Evolutionary conservation across 352 stramenopile species (phyloP).

Genomic region (Thalassiosira tumida): DNA sequence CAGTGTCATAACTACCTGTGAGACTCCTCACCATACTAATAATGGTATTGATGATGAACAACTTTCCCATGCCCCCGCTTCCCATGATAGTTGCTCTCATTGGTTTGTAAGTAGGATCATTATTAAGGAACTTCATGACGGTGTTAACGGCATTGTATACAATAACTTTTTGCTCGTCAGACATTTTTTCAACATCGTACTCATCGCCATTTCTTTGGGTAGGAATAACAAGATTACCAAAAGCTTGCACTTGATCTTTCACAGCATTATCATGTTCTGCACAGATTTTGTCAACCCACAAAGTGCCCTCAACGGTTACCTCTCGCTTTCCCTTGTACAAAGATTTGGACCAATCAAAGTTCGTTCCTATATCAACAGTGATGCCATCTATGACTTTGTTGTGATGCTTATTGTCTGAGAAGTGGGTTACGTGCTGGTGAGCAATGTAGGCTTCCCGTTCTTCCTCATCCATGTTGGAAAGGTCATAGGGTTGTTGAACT

Average conservation of each 20-base stretch:
- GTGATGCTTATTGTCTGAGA: constrained; percentile 12
- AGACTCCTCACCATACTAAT: too few relatives aligned
- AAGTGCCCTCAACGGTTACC: constrained; percentile 1
- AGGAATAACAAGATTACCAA: constrained; percentile 23
- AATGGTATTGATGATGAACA: too few relatives aligned
- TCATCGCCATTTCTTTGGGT: background rate
- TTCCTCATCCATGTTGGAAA: constrained; percentile 29
- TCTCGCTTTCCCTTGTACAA: background rate
- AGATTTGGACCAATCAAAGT: constrained; percentile 22
- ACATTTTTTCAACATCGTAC: constrained; percentile 2
- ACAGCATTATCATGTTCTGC: background rate
- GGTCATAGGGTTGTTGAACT: background rate
- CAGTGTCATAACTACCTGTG: too few relatives aligned
- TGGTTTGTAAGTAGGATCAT: constrained; percentile 54
- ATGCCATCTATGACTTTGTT: constrained; percentile 35
- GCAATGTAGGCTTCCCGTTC: background rate
- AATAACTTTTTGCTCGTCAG: constrained; percentile 41
- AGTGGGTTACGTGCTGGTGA: constrained; percentile 20
- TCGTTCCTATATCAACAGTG: constrained; percentile 38
- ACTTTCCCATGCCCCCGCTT: constrained; percentile 52
- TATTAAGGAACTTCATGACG: constrained; percentile 66
- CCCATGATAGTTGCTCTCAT: constrained; percentile 52
- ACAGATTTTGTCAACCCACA: background rate
- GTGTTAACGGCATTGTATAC: constrained; percentile 40
- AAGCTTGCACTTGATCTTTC: background rate